Conservation (phyloP, 495 filamentous ascomycete species). For the Lepidopterella palustris region DNA sequence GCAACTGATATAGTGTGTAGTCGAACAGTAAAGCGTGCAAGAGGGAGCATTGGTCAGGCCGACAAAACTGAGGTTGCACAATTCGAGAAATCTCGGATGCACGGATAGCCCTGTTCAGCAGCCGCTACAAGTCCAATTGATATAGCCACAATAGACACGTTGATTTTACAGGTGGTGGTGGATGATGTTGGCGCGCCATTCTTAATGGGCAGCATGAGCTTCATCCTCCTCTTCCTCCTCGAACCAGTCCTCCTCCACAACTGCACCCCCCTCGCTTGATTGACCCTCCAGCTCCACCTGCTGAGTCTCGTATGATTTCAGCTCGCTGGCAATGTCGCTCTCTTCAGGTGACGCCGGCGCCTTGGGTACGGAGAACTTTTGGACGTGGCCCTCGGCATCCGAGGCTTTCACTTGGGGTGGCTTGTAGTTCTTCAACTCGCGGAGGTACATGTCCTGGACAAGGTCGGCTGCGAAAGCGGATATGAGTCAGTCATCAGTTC, state of each 20-base stretch:
- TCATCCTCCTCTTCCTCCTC: conserved; percentile 55
- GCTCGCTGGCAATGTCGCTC: conserved; percentile 76
- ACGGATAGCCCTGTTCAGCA: neutral
- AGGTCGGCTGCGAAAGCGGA: conserved; percentile 64
- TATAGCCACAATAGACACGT: too few relatives aligned
- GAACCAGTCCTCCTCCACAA: conserved; percentile 64
- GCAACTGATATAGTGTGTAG: neutral
- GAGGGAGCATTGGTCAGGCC: neutral
- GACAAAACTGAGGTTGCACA: neutral
- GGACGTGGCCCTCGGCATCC: conserved; percentile 85
- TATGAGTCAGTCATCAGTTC: conserved; percentile 10
- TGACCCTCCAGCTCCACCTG: conserved; percentile 93
- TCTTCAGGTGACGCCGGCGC: conserved; percentile 85
- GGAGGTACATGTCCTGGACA: conserved; percentile 94
- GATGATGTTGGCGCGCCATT: neutral
- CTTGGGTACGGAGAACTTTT: conserved; percentile 73
- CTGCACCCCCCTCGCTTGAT: conserved; percentile 48
- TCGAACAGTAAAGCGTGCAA: neutral
- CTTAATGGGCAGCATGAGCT: conserved; percentile 22
- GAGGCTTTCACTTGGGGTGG: conserved; percentile 70
- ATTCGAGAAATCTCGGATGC: neutral
- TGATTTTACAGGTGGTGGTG: neutral
- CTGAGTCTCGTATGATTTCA: conserved; percentile 89
- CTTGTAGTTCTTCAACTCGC: conserved; percentile 91
- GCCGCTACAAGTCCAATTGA: neutral